phyloP scores from a whole-genome alignment of 495 filamentous ascomycete species.

The Penicillium lagena region DNA sequence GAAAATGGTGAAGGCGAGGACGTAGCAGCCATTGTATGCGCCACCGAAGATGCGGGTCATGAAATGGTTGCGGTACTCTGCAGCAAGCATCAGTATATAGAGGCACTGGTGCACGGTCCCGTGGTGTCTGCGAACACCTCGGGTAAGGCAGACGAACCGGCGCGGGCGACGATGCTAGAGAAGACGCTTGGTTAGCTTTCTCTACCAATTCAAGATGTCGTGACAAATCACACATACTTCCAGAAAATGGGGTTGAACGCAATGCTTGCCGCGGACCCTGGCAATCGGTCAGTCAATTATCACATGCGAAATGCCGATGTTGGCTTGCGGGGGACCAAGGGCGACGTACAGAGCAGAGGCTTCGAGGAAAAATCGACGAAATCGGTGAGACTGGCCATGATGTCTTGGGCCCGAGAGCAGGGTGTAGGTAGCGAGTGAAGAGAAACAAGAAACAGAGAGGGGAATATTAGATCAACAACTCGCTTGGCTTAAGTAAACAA shows the following conservation, averaged over 20 bases:
- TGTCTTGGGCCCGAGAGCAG: neutral
- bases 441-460: constrained; percentile 5
- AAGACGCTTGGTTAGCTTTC: neutral
- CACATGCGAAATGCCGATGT: constrained; percentile 12
- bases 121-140: neutral
- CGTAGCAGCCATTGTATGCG: constrained; percentile 79
- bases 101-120: no score
- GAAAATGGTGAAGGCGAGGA: constrained; percentile 84
- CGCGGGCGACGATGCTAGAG: constrained; percentile 39
- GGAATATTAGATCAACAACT: neutral
- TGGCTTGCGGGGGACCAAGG: neutral
- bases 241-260: constrained; percentile 53
- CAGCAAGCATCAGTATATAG: neutral
- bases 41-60: constrained; percentile 85
- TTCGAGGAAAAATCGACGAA: constrained; percentile 41
- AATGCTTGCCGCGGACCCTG: constrained; percentile 44
- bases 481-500: neutral
- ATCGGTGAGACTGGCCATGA: constrained; percentile 32
- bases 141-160: constrained; percentile 27
- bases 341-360: constrained; percentile 35
- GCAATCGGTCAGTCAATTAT: constrained; percentile 27
- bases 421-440: constrained; percentile 5
- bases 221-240: constrained; percentile 38
- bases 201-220: neutral
- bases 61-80: constrained; percentile 87